These are phyloP conservation scores for Picea sitchensis DNA, from an alignment of 75 land plant species.

Conservation along the genomic window DNA sequence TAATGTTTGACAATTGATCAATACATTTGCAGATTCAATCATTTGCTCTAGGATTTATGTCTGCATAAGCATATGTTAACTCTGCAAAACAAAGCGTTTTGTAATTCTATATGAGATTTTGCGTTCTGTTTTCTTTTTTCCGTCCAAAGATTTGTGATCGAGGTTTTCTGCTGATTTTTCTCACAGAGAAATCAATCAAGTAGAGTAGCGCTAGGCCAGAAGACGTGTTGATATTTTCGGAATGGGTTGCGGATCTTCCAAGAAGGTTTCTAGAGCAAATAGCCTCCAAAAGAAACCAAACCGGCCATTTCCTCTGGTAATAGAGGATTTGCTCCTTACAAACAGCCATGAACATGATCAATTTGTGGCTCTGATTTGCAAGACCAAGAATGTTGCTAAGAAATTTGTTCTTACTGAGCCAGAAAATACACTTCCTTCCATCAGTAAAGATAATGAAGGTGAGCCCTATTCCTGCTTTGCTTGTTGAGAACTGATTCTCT, in stretches of 20 bases:
- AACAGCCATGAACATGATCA: background rate
- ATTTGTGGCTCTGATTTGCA: constrained; percentile 10
- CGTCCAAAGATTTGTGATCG: background rate
- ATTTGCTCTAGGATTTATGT: background rate
- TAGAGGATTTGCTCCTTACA: constrained; percentile 8
- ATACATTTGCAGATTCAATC: background rate
- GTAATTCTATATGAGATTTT: background rate
- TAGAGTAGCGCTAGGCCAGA: background rate
- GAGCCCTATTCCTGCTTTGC: background rate
- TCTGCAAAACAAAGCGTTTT: background rate
- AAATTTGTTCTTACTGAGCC: background rate
- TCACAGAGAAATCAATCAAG: background rate
- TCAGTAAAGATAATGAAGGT: constrained; percentile 11
- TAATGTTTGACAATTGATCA: background rate
- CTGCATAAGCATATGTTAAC: background rate
- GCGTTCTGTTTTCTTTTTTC: too few relatives aligned
- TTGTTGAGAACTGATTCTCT: background rate
- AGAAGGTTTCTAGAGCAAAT: background rate
- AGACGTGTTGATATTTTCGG: background rate
- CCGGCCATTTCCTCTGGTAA: constrained; percentile 1
- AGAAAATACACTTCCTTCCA: background rate
- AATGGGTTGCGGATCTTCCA: constrained; percentile 8
- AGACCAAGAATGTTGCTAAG: background rate
- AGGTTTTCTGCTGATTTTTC: background rate
- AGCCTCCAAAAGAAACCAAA: background rate